A percentile compares a stretch with the other conserved stretches of the same genome.
phyloP scores from a whole-genome alignment of 2,329 filamentous ascomycete species.

The Cytospora schulzeri region DNA sequence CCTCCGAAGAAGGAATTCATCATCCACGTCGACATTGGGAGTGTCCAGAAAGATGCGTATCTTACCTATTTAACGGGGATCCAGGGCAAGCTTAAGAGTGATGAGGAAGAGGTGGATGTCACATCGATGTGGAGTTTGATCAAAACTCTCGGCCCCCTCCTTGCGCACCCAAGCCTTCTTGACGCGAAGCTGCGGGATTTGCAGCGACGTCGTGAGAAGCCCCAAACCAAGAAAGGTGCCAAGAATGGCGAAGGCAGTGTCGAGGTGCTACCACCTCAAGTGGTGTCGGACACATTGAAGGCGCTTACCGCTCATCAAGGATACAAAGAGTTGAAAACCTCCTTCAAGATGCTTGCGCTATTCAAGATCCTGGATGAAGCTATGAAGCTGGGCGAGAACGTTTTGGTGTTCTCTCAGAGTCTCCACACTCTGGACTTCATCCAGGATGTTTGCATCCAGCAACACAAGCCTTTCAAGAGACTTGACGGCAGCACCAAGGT shows the following conservation, averaged over 20 bases:
- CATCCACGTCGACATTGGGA: constrained; percentile 70
- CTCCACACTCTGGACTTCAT: constrained; percentile 71
- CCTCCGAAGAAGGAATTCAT: constrained; percentile 82
- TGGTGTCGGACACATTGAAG: constrained; percentile 37
- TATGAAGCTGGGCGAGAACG: constrained; percentile 65
- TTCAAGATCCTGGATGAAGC: constrained; percentile 69
- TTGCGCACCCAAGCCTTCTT: constrained; percentile 56
- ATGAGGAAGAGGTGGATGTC: not conserved
- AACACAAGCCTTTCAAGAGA: constrained; percentile 52
- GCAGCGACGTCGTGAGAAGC: constrained; percentile 15
- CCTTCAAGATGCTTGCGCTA: constrained; percentile 70
- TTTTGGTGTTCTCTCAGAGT: constrained; percentile 79
- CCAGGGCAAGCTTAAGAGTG: not conserved
- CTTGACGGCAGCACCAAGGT: constrained; percentile 69
- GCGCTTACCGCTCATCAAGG: constrained; percentile 45
- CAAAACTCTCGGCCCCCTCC: constrained; percentile 50
- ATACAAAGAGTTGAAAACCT: constrained; percentile 51
- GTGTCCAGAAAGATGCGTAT: constrained; percentile 67
- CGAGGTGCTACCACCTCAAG: constrained; percentile 34
- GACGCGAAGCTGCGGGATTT: constrained; percentile 38
- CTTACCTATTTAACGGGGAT: constrained; percentile 37
- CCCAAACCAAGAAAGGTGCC: not conserved
- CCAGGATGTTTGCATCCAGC: constrained; percentile 53
- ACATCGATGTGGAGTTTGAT: constrained; percentile 41
- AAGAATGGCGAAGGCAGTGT: constrained; percentile 23